phyloP scores from a whole-genome alignment of 176 grass and related monocot genomes.

The Ensete ventricosum region DNA sequence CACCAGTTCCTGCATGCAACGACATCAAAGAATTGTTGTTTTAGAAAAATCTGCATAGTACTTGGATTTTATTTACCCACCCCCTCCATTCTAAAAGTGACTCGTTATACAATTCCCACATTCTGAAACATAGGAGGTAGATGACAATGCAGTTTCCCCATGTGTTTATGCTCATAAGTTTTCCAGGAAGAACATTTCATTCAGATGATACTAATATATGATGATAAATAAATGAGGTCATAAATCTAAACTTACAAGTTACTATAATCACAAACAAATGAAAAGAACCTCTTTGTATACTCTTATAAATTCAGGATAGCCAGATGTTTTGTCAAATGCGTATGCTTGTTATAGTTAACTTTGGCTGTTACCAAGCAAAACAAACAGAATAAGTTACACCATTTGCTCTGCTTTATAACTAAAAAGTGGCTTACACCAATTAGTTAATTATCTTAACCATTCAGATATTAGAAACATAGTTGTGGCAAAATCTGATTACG shows the following conservation, averaged over 20 bases:
- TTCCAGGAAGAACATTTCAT: too few relatives aligned
- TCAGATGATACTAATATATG: too few relatives aligned
- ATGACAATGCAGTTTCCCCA: too few relatives aligned
- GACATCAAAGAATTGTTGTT: background rate
- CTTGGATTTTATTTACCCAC: too few relatives aligned
- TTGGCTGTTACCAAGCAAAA: background rate
- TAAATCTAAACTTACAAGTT: constrained; percentile 1
- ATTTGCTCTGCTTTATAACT: background rate
- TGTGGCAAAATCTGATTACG: background rate
- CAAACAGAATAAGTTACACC: background rate
- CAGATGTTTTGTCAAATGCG: too few relatives aligned
- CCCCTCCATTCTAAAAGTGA: too few relatives aligned
- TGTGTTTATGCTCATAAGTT: too few relatives aligned
- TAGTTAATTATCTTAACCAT: background rate
- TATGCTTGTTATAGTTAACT: background rate
- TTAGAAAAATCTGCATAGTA: too few relatives aligned
- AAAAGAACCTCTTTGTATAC: background rate
- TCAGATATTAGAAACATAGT: too few relatives aligned
- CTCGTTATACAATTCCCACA: too few relatives aligned
- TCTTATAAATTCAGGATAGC: background rate
- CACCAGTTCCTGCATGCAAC: constrained; percentile 40
- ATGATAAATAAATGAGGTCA: too few relatives aligned
- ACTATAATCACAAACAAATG: background rate
- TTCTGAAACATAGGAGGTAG: too few relatives aligned
- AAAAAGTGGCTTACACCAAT: background rate